These are phyloP conservation scores for Rhamnella rubrinervis DNA, from an alignment of 331 rosid genomes.

Conservation along the genomic window DNA sequence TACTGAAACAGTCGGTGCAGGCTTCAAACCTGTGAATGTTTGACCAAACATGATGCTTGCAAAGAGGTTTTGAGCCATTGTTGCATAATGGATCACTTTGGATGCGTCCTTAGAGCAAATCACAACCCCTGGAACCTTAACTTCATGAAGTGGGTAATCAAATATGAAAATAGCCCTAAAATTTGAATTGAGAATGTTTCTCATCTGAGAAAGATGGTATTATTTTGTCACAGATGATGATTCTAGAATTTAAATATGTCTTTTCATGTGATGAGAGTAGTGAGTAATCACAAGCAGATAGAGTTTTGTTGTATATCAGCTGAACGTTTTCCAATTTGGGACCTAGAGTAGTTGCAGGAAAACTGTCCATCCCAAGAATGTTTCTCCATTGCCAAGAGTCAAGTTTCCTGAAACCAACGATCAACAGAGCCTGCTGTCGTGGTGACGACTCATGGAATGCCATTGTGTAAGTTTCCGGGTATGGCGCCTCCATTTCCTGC, in stretches of 20 bases:
- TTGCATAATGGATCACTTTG: not conserved
- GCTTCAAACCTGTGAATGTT: not conserved
- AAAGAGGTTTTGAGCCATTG: not conserved
- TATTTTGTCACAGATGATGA: not conserved
- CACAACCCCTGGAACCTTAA: not conserved
- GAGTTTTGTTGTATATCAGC: not conserved
- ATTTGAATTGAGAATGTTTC: not conserved
- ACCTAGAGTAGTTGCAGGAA: not conserved
- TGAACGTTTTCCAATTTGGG: not conserved
- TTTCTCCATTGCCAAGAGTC: not conserved
- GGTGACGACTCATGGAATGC: not conserved
- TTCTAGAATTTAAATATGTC: not conserved
- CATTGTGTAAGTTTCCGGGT: not conserved
- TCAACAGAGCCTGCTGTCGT: not conserved
- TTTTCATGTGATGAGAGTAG: not conserved
- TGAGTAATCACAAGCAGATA: not conserved
- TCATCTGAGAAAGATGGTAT: not conserved
- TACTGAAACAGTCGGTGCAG: not conserved
- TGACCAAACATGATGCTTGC: not conserved
- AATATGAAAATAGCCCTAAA: not conserved
- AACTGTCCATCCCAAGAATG: not conserved
- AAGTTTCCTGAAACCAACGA: not conserved
- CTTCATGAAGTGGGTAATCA: not conserved
- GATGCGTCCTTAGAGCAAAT: conserved; percentile 3
- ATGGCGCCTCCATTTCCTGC: not conserved